A percentile compares a stretch with the other conserved stretches of the same genome.
These are phyloP conservation scores for Friedmanniomyces endolithicus DNA, from an alignment of 495 filamentous ascomycete species.

Conservation along the genomic window DNA sequence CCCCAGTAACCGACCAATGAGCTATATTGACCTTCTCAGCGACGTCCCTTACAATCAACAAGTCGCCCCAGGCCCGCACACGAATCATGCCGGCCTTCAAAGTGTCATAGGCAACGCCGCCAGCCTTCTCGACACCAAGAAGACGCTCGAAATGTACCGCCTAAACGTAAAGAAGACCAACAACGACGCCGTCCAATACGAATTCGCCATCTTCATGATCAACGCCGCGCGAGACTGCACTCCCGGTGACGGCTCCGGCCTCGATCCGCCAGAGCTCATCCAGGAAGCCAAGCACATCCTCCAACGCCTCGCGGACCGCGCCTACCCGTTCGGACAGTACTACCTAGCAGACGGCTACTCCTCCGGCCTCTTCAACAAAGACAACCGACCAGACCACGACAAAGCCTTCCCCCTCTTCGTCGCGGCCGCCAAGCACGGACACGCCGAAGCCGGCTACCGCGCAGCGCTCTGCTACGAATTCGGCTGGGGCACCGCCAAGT, in stretches of 20 bases:
- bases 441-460: slow-evolving; percentile 90
- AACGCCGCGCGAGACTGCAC: slow-evolving; percentile 60
- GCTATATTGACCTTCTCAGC: slow-evolving; percentile 68
- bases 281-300: slow-evolving; percentile 83
- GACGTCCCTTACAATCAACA: slow-evolving; percentile 84
- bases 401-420: slow-evolving; percentile 84
- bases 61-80: slow-evolving; percentile 55
- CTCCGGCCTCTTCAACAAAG: slow-evolving; percentile 88
- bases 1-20: slow-evolving; percentile 62
- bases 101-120: slow-evolving; percentile 75
- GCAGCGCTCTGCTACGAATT: slow-evolving; percentile 94
- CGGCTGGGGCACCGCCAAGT: slow-evolving; percentile 86
- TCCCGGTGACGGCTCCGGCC: slow-evolving; percentile 32
- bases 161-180: slow-evolving; percentile 94
- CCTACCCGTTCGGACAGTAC: slow-evolving; percentile 94
- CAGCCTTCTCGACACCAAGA: slow-evolving; percentile 72
- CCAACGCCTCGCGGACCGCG: slow-evolving; percentile 68
- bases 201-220: slow-evolving; percentile 89
- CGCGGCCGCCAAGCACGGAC: slow-evolving; percentile 89
- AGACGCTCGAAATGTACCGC: slow-evolving; percentile 95
- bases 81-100: slow-evolving; percentile 67
- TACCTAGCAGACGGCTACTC: slow-evolving; percentile 90
- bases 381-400: slow-evolving; percentile 68
- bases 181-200: slow-evolving; percentile 76
- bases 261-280: slow-evolving; percentile 50